Base-by-base conservation (phyloP, 495 filamentous ascomycete genomes). In the Platismatia glauca region DNA sequence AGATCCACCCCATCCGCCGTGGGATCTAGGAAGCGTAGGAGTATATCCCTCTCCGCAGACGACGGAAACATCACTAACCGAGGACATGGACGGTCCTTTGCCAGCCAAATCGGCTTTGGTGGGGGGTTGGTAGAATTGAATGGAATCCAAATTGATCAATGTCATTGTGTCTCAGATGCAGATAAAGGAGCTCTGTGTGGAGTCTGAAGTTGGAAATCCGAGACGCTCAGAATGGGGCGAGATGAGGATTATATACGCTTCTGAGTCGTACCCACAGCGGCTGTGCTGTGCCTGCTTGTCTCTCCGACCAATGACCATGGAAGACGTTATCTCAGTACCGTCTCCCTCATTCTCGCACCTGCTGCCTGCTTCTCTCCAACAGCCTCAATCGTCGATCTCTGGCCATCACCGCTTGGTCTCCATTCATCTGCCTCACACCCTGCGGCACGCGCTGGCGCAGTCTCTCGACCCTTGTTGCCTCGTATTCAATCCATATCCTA, bases 341-440 rank as follows among this genome's bases (percentile, higher is more conserved):
- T 48, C 44, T 48, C 22, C 22, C 13, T 27, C 16, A 27, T 27
- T 27, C 44, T 24, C 12, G 12, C 22, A 48, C 9, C 22, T 48
- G 5, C 22, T 27, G 15, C 4, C 9, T 48, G 9, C 22, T 48
- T 27, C 44, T 48, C 22, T 48, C 6, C 13, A 48, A 48, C 5
- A 48, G 13, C 9, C 22, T 48, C 9, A 48, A 48, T 48, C 22
- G 22, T 15, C 22, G 22, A 48, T 48, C 22, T 48, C 22, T 48
- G 5, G 5, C 13, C 11, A 48, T 48, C 9, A 48, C 9, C 44
- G 44, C 44, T 48, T 7, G 44, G 38, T 60, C 44, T 60, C 8
- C 31, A 60, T 20, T 60, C 44, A 37, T 60, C 9, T 52, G 6
- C 24, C 31, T 60, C 12, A 52, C 44, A 60, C 22, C 44, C 31